Evolutionary conservation across 306 rosid genomes (phyloP), one percentile per base, ranked within the genome.

Genomic region (Rubus idaeus): DNA sequence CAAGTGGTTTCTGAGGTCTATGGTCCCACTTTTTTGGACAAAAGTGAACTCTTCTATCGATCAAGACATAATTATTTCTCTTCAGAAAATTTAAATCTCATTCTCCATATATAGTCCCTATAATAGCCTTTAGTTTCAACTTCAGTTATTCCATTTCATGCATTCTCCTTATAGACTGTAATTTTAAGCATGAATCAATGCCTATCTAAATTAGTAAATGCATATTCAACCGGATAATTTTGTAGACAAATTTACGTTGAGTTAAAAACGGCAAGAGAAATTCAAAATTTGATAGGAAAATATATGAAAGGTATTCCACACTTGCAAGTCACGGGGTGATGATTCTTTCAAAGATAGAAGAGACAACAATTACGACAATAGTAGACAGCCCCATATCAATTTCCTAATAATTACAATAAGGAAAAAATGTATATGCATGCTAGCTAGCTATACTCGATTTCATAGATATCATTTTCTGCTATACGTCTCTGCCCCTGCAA

Each of bases 281-380:
- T 56, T 73, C 68, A 42, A 57, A 21, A 4, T 60, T 60, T 23
- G 57, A 44, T 12, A 26, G 11, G 41, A 14, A 44, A 35, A 74
- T 0, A 46, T 41, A 42, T 17, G 52, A 40, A 67, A 10, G 30
- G 7, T 67, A 44, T 11, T 55, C 77, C 44, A 44, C 69, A 44
- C 53, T n/a, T 61, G 70, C n/a, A 46, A 64, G 60, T 75, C 78
- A 75, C 78, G 78, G 78, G 78, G 40, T 10, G 70, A 61, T 47
- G 78, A 74, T 61, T 61, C 70, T 58, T 46, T 13, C 10, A 35
- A 53, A 46, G 46, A 75, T 61, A 46, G 60, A 75, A 60, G 47
- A 45, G 78, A 75, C 78, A 75, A 61, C 78, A 60, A 74, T 61
- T 74, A 74, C 47, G 78, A 61, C 70, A 75, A 61, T 35, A 61